Conservation (phyloP, 805 yeast species). For the Candida cerambycidarum region DNA sequence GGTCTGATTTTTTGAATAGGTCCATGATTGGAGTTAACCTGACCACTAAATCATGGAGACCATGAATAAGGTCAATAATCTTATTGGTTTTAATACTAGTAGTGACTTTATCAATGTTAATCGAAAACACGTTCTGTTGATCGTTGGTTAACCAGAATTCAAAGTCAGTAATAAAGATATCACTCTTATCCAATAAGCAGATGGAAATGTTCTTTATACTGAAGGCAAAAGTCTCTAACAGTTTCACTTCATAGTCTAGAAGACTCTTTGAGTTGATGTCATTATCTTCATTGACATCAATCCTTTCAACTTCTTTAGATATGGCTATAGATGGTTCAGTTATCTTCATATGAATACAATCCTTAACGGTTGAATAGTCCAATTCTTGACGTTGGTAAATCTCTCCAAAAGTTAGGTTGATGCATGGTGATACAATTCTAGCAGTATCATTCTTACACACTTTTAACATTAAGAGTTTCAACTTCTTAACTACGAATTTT, state of each 20-base stretch:
- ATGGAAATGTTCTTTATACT: conserved; percentile 30
- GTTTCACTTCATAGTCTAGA: background rate
- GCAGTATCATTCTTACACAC: conserved; percentile 40
- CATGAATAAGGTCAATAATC: conserved; percentile 23
- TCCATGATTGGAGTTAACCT: conserved; percentile 17
- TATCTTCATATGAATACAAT: conserved; percentile 22
- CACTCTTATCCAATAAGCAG: conserved; percentile 18
- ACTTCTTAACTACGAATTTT: conserved; percentile 48
- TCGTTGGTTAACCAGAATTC: conserved; percentile 37
- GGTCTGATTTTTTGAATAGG: conserved; percentile 17
- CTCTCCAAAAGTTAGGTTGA: conserved; percentile 41
- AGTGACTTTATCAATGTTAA: conserved; percentile 19
- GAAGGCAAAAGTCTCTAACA: conserved; percentile 25
- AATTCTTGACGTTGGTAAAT: conserved; percentile 13
- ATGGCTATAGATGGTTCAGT: conserved; percentile 37
- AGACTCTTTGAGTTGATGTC: conserved; percentile 4
- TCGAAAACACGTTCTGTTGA: conserved; percentile 19
- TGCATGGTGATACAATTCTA: conserved; percentile 48
- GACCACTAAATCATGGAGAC: conserved; percentile 13
- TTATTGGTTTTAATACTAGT: conserved; percentile 21
- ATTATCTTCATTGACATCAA: conserved; percentile 1
- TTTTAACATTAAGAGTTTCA: conserved; percentile 35
- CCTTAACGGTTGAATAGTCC: background rate
- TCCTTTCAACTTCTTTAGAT: conserved; percentile 18
- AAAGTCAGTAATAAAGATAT: conserved; percentile 25